Base-by-base conservation (phyloP, 805 yeast species). In the Ogataea methanolica region DNA sequence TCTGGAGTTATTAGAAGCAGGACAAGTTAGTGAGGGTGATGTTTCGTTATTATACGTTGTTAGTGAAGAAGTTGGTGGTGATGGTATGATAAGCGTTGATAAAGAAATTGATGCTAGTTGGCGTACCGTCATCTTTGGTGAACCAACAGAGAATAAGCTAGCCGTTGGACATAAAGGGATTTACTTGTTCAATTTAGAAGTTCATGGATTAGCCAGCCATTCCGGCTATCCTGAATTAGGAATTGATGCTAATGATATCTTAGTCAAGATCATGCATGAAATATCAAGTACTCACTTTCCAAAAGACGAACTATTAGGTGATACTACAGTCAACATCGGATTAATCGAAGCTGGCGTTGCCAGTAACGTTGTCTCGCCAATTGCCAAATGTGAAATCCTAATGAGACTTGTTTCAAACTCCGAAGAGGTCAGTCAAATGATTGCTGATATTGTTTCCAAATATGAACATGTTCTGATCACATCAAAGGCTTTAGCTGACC, bases 151-250 rank as follows among this genome's bases (percentile, higher is more conserved):
- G 53, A 69, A 76, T 59, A 81, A 79, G 55, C 68, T 84, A 19
- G 88, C 85, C 14, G 76, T 76, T 5, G 90, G 89, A 12, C 91
- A 84, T 59, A 84, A 84, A 62, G 88, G 88, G 15, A 66, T 72
- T 35, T 75, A 69, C 39, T 54, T 66, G 44, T 73, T 75, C 34
- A 58, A 67, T 5, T 49, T 80, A 23, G 50, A 60, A 16, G 78
- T 74, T n/a, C 54, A 59, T n/a, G 89, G 88, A 4, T 69, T 72
- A 46, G 76, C 87, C 2, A 67, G 80, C 4, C 90, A 84, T 58
- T 78, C 84, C 2, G 88, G 88, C 1, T 82, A 83, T 61, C 91
- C 91, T 8, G 77, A 83, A 42, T 67, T 80, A 36, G 90, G 90
- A 4, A 62, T 81, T 45, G 79, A 79, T 50, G 87, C 90, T 3